A percentile compares a stretch with the other conserved stretches of the same genome.
Conservation (phyloP, 2,329 filamentous ascomycete species). For the Leptographium flavum region DNA sequence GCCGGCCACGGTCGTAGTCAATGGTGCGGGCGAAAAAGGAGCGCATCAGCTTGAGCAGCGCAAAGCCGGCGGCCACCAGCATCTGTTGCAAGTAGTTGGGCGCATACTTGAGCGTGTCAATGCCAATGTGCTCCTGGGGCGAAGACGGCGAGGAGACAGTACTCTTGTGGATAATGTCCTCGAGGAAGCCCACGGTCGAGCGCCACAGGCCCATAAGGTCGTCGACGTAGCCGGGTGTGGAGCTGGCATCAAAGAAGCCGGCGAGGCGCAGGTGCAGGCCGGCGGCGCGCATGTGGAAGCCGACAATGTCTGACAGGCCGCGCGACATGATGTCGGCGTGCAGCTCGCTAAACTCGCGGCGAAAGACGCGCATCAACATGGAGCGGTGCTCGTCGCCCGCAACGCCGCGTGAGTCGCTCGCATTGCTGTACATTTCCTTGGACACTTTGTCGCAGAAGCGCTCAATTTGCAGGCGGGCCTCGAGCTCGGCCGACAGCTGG, state of each 20-base stretch:
- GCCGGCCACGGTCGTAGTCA: conserved; percentile 51
- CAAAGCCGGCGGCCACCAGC: conserved; percentile 68
- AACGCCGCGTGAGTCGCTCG: conserved; percentile 55
- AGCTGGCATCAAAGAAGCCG: conserved; percentile 68
- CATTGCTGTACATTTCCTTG: conserved; percentile 67
- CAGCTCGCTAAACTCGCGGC: conserved; percentile 49
- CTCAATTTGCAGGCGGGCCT: conserved; percentile 56
- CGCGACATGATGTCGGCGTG: conserved; percentile 45
- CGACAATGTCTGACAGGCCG: conserved; percentile 41
- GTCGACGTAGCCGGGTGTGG: conserved; percentile 55
- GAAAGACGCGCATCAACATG: conserved; percentile 52
- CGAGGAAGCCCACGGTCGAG: conserved; percentile 55
- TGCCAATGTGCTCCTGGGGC: conserved; percentile 28
- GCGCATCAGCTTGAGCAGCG: conserved; percentile 62
- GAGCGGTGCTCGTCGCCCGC: conserved; percentile 53
- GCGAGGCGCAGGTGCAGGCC: conserved; percentile 62
- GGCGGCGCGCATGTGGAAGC: conserved; percentile 58
- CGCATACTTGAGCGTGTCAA: conserved; percentile 48
- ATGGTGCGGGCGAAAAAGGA: conserved; percentile 63
- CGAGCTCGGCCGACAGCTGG: conserved; percentile 45
- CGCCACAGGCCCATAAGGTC: conserved; percentile 66
- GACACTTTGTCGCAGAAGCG: conserved; percentile 65
- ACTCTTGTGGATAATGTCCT: conserved; percentile 43
- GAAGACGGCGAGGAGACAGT: conserved; percentile 26
- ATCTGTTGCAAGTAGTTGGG: conserved; percentile 74